phyloP scores from a whole-genome alignment of 805 yeast genomes.

The Metschnikowia reukaufii region DNA sequence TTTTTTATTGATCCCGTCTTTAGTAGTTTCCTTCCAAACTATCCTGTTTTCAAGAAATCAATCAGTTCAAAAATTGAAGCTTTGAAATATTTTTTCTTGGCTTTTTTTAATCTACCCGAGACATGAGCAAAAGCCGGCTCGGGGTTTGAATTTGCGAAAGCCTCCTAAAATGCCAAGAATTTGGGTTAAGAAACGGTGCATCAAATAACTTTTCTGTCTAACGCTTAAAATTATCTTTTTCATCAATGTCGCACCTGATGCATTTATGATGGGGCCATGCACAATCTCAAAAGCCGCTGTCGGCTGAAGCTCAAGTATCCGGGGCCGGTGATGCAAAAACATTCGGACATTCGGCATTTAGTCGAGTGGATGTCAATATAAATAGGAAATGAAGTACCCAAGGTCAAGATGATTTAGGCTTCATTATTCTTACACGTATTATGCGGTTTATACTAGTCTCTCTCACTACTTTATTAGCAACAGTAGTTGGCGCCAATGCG shows the following conservation, averaged over 20 bases:
- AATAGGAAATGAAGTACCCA: no score
- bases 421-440: not conserved
- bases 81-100: no score
- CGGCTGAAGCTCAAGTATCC: not conserved
- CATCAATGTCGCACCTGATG: conserved; percentile 9
- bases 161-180: not conserved
- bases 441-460: conserved; percentile 11
- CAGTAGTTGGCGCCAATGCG: conserved; percentile 8
- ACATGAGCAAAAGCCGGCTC: conserved; percentile 6
- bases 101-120: no score
- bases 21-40: no score
- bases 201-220: not conserved
- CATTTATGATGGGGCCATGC: no score
- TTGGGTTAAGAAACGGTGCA: not conserved
- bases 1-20: no score
- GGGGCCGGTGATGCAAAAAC: no score
- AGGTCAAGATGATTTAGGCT: no score
- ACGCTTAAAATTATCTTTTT: conserved; percentile 6
- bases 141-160: not conserved
- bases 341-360: not conserved
- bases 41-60: no score
- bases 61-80: no score
- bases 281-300: no score
- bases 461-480: conserved; percentile 11
- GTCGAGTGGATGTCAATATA: no score